Percentiles rank a stretch among this genome's conserved stretches.
Evolutionary conservation across 2,329 filamentous ascomycete species (phyloP).

Genomic region (Curvularia sp.): DNA sequence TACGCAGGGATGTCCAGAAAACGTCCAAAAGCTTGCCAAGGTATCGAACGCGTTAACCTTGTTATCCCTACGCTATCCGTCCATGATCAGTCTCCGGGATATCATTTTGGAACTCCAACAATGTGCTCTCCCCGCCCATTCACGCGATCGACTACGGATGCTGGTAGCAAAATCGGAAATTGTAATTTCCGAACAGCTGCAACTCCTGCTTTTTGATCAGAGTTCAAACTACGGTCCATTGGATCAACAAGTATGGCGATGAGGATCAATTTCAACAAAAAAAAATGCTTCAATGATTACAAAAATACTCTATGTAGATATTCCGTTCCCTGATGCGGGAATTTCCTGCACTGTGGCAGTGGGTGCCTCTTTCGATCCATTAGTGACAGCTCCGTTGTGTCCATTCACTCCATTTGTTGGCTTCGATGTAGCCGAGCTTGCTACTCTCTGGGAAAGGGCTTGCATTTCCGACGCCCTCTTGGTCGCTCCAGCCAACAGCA

Average conservation of each 20-base stretch:
- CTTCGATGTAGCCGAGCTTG: background rate
- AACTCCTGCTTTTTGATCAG: background rate
- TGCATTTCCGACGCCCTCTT: constrained; percentile 38
- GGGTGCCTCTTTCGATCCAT: background rate
- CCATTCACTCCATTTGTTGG: background rate
- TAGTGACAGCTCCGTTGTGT: background rate
- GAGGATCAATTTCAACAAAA: background rate
- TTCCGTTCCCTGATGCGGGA: background rate
- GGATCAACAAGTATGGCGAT: background rate
- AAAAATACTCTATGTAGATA: background rate
- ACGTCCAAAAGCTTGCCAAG: background rate
- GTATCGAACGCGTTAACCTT: background rate
- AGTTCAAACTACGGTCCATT: background rate
- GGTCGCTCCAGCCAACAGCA: constrained; percentile 49
- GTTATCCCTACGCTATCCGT: background rate
- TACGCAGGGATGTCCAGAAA: background rate
- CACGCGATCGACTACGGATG: background rate
- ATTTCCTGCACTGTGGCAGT: background rate
- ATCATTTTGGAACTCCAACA: background rate
- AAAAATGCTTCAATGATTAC: background rate
- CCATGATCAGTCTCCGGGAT: background rate
- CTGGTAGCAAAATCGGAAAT: background rate
- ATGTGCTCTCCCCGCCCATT: background rate
- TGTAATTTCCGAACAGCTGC: background rate
- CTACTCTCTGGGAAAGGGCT: constrained; percentile 16